Percentiles rank a stretch among this genome's conserved stretches.
Evolutionary conservation across 2,329 filamentous ascomycete genomes (phyloP).

Genomic region (Ceratocystiopsis sp.): DNA sequence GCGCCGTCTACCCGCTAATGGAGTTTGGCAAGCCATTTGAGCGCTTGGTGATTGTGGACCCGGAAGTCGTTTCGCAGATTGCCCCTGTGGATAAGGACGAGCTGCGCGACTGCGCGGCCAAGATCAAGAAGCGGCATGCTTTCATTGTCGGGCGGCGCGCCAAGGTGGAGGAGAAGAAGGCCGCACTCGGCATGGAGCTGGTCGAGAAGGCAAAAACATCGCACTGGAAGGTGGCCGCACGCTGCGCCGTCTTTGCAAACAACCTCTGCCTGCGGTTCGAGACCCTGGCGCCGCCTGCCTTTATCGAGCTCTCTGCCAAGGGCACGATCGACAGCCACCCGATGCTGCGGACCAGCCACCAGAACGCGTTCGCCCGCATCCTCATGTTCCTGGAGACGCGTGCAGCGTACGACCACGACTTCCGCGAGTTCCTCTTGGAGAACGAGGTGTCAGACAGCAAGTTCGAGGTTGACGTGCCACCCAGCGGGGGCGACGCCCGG

Average conservation of each 20-base stretch:
- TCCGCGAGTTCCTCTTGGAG: constrained; percentile 70
- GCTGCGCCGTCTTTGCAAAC: constrained; percentile 78
- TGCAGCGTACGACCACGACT: constrained; percentile 70
- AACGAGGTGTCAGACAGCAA: constrained; percentile 65
- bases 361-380: constrained; percentile 55
- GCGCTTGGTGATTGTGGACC: constrained; percentile 66
- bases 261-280: constrained; percentile 89
- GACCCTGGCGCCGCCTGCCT: constrained; percentile 60
- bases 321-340: constrained; percentile 87
- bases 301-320: constrained; percentile 66
- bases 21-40: constrained; percentile 86
- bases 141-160: constrained; percentile 59
- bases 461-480: constrained; percentile 51
- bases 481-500: constrained; percentile 44
- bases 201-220: constrained; percentile 59
- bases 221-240: constrained; percentile 91
- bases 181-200: constrained; percentile 62
- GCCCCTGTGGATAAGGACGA: constrained; percentile 35
- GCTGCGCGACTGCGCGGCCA: constrained; percentile 33
- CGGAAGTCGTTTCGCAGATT: constrained; percentile 52
- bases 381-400: constrained; percentile 82
- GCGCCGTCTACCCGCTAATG: constrained; percentile 68
- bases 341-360: constrained; percentile 63
- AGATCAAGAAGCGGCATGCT: constrained; percentile 49
- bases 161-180: constrained; percentile 71